Evolutionary conservation across 2,329 filamentous ascomycete genomes (phyloP), one percentile per base, ranked within the genome.

Genomic region (Rhinocladiella similis): DNA sequence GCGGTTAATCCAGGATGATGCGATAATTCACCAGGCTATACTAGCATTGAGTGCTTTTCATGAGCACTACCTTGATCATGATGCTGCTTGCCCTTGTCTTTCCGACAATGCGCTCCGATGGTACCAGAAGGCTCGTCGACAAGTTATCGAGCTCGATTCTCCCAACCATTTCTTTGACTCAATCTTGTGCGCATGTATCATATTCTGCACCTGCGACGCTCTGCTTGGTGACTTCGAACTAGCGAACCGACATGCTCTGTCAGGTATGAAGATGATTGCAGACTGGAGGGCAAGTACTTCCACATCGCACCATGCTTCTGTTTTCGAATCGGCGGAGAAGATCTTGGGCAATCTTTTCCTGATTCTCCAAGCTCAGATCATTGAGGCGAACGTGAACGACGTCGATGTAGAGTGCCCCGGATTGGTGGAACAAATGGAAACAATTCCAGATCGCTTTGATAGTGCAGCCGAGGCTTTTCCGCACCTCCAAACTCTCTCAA

Each of bases 201-300:
- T 51, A 33, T 43, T 51, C 19, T 43, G 36, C 27, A 16, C n/a
- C 3, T 43, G 27, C 27, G 48, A n/a, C 9, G 41, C 33, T 27
- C 48, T 51, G 29, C 48, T 19, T n/a, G 48, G 48, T 20, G 13
- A 42, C 1, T 41, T 51, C 36, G 29, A 43, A 25, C 7, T 41
- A 38, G 48, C 35, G 12, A 51, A 33, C 13, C 29, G 19, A 13
- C 48, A 51, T 42, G 48, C 48, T 25, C n/a, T 41, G 10, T 33
- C 48, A n/a, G 35, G 48, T 19, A 25, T 51, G 29, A 51, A 38
- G 16, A 51, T 51, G 16, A 51, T 51, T 25, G 27, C 48, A 19
- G 33, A 6, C n/a, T 12, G 36, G 42, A 12, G 19, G 7, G 27
- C 5, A 3, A 9, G 27, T 33, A 18, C 19, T n/a, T 4, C 42